These are phyloP conservation scores for Phytophthora fragariaefolia DNA, from an alignment of 352 stramenopile species.

Conservation along the genomic window DNA sequence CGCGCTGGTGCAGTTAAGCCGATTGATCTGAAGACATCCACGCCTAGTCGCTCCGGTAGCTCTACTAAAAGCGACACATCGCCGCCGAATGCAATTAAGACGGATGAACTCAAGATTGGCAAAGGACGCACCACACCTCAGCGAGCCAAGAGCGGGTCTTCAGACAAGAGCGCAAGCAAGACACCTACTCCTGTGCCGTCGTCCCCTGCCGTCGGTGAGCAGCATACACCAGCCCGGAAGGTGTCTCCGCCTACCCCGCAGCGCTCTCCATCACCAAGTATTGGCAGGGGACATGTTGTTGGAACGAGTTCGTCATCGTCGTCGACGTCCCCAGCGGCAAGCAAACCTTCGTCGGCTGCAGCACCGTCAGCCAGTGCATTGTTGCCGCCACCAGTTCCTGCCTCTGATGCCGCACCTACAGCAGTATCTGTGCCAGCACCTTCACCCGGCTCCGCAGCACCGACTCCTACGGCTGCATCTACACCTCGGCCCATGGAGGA, in stretches of 20 bases:
- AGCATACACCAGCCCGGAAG: slow-evolving; percentile 40
- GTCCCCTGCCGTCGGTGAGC: slow-evolving; percentile 42
- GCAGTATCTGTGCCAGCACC: slow-evolving; percentile 20
- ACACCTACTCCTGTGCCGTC: slow-evolving; percentile 33
- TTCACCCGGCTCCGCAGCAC: slow-evolving; percentile 20
- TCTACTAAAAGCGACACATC: slow-evolving; percentile 61
- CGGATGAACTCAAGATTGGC: slow-evolving; percentile 53
- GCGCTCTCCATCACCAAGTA: slow-evolving; percentile 44
- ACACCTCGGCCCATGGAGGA: slow-evolving; percentile 42
- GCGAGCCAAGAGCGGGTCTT: slow-evolving; percentile 54
- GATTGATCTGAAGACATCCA: slow-evolving; percentile 83
- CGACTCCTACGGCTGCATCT: slow-evolving; percentile 33
- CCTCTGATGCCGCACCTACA: slow-evolving; percentile 1
- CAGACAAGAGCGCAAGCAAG: slow-evolving; percentile 43
- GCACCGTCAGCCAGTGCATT: slow-evolving; percentile 12
- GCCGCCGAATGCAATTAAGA: slow-evolving; percentile 37
- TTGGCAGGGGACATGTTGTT: slow-evolving; percentile 29
- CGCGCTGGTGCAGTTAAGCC: slow-evolving; percentile 76
- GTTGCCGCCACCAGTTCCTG: background rate
- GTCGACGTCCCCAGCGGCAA: slow-evolving; percentile 43
- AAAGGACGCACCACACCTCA: slow-evolving; percentile 62
- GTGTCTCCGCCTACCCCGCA: slow-evolving; percentile 47
- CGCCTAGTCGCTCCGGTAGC: slow-evolving; percentile 55
- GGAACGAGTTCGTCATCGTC: slow-evolving; percentile 44
- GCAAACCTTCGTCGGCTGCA: slow-evolving; percentile 42